Evolutionary conservation across 2,329 filamentous ascomycete genomes (phyloP).

Genomic region (Aspergillus japonicus): DNA sequence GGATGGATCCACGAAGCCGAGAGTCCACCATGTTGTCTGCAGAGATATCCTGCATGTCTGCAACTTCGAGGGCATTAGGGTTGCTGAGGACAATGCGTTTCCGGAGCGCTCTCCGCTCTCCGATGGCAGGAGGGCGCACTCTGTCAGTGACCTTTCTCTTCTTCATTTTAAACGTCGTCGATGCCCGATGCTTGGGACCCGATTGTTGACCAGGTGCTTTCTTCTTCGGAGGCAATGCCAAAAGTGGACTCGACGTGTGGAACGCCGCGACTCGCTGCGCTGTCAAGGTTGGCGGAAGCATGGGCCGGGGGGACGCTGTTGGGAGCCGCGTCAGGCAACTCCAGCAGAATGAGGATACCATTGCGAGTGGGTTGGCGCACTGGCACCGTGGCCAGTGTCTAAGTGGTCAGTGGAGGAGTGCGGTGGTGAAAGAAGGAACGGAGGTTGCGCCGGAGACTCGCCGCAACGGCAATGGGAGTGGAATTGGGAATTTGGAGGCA

Average conservation of each 20-base stretch:
- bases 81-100: slow-evolving; percentile 92
- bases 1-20: slow-evolving; percentile 63
- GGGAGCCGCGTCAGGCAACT: slow-evolving; percentile 55
- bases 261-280: slow-evolving; percentile 48
- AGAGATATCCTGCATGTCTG: slow-evolving; percentile 63
- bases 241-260: slow-evolving; percentile 45
- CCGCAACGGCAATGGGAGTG: slow-evolving; percentile 20
- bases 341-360: slow-evolving; percentile 60
- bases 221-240: slow-evolving; percentile 50
- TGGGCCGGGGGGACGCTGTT: slow-evolving; percentile 37
- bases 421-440: slow-evolving; percentile 17
- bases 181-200: slow-evolving; percentile 37
- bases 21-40: slow-evolving; percentile 55
- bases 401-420: slow-evolving; percentile 26
- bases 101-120: slow-evolving; percentile 82
- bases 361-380: slow-evolving; percentile 36
- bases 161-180: slow-evolving; percentile 45
- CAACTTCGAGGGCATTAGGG: slow-evolving; percentile 81
- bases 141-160: slow-evolving; percentile 44
- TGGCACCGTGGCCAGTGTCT: slow-evolving; percentile 32
- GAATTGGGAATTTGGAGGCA: slow-evolving; percentile 20
- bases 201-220: slow-evolving; percentile 34
- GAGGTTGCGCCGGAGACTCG: slow-evolving; percentile 20
- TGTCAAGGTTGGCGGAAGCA: slow-evolving; percentile 43
- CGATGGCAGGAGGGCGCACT: slow-evolving; percentile 62